Percentiles rank a stretch among this genome's conserved stretches.
Conservation (phyloP, 2,329 filamentous ascomycete species). For the Septoria linicola region DNA sequence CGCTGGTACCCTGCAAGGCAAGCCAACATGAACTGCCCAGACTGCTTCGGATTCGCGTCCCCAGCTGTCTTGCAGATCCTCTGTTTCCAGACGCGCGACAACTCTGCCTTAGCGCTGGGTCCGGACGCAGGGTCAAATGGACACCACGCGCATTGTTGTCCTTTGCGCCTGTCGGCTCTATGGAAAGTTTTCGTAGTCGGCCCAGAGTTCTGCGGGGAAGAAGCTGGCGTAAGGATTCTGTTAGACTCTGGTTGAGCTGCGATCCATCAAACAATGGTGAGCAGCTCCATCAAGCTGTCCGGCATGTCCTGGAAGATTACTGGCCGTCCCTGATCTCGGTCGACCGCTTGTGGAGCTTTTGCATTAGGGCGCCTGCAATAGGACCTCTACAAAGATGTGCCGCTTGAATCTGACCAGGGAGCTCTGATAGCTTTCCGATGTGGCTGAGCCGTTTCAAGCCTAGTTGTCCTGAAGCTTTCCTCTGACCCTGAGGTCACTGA, state of each 20-base stretch:
- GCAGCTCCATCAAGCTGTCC: slow-evolving; percentile 9
- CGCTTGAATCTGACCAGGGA: slow-evolving; percentile 9
- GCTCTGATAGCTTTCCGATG: slow-evolving; percentile 11
- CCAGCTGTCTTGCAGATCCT: slow-evolving; percentile 13
- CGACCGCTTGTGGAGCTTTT: slow-evolving; percentile 15
- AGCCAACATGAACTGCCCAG: slow-evolving; percentile 12
- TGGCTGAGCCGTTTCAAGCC: slow-evolving; percentile 9
- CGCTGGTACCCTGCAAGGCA: slow-evolving; percentile 4
- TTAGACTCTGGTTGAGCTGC: slow-evolving; percentile 6
- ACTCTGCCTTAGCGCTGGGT: neutral
- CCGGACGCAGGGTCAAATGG: slow-evolving; percentile 12
- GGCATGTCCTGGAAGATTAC: slow-evolving; percentile 1
- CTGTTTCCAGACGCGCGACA: neutral
- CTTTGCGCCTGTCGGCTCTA: slow-evolving; percentile 10
- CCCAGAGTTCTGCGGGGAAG: slow-evolving; percentile 7
- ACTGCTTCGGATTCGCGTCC: slow-evolving; percentile 5
- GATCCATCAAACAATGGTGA: neutral
- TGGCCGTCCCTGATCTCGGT: slow-evolving; percentile 13
- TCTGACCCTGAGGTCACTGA: neutral
- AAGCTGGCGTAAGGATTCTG: slow-evolving; percentile 1
- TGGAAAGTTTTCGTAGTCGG: slow-evolving; percentile 13
- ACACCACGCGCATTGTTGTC: slow-evolving; percentile 10
- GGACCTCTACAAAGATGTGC: neutral
- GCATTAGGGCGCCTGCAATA: slow-evolving; percentile 13
- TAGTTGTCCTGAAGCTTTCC: slow-evolving; percentile 3